phyloP scores from a whole-genome alignment of 2,329 filamentous ascomycete species.

The Stromatinia cepivora region DNA sequence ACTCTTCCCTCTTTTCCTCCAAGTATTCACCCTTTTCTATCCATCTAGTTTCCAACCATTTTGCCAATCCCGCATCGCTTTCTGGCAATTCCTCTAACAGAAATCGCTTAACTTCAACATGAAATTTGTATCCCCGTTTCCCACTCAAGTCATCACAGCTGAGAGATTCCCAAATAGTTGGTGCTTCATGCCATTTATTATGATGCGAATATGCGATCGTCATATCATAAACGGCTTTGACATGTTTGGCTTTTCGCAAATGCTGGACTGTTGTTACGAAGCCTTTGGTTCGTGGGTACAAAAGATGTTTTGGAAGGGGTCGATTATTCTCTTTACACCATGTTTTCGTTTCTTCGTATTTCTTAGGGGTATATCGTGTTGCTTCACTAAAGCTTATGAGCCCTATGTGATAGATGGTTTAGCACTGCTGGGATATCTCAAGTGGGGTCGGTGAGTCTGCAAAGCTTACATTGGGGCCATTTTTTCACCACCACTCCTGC shows the following conservation, averaged over 20 bases:
- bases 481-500: constrained; percentile 51
- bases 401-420: constrained; percentile 46
- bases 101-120: constrained; percentile 52
- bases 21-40: constrained; percentile 55
- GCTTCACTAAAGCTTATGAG: constrained; percentile 65
- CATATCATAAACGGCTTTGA: constrained; percentile 57
- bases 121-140: constrained; percentile 48
- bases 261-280: constrained; percentile 61
- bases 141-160: constrained; percentile 45
- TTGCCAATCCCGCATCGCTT: constrained; percentile 50
- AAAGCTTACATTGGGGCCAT: constrained; percentile 57
- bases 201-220: constrained; percentile 54
- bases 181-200: constrained; percentile 48
- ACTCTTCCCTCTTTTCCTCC: constrained; percentile 47
- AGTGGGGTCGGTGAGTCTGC: constrained; percentile 24
- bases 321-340: constrained; percentile 55
- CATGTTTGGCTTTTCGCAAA: constrained; percentile 51
- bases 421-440: constrained; percentile 16
- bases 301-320: constrained; percentile 55
- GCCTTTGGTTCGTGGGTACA: constrained; percentile 61
- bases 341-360: constrained; percentile 51
- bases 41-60: constrained; percentile 56
- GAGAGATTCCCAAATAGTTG: constrained; percentile 55
- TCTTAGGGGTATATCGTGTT: constrained; percentile 57
- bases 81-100: constrained; percentile 50